phyloP scores from a whole-genome alignment of 202 grass and related monocot species.

The Schoenoplectus tabernaemontani region DNA sequence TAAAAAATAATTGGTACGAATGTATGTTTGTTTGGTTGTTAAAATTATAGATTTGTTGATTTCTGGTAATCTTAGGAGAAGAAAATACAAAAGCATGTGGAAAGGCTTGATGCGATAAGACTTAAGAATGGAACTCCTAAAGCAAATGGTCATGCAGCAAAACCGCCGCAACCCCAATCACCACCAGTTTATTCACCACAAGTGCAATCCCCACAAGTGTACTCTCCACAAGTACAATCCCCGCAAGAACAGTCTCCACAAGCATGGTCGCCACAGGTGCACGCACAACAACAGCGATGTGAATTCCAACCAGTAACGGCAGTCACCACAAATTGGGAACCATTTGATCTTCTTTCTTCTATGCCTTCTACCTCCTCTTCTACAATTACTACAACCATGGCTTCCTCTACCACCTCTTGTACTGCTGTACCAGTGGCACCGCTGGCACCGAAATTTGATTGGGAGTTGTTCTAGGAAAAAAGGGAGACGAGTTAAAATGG shows the following conservation, averaged over 20 bases:
- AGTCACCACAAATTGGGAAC: conserved; percentile 53
- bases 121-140: conserved; percentile 49
- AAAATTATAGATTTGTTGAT: background rate
- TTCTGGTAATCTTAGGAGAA: conserved; percentile 41
- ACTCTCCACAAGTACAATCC: conserved; percentile 34
- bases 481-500: background rate
- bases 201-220: conserved; percentile 33
- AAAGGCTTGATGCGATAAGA: conserved; percentile 67
- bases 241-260: background rate
- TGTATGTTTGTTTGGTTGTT: background rate
- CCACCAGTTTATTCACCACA: conserved; percentile 33
- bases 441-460: conserved; percentile 53
- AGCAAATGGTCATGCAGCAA: conserved; percentile 32
- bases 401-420: conserved; percentile 40
- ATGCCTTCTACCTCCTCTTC: conserved; percentile 51
- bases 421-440: conserved; percentile 10
- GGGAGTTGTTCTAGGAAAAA: conserved; percentile 76
- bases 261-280: background rate
- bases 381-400: conserved; percentile 43
- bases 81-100: conserved; percentile 88
- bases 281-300: conserved; percentile 6
- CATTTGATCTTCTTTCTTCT: conserved; percentile 81
- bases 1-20: background rate
- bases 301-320: conserved; percentile 17
- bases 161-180: conserved; percentile 29